Percentiles rank a stretch among this genome's conserved stretches.
Conservation (phyloP, 169 alveolate species). For the Eimeria sp. region DNA sequence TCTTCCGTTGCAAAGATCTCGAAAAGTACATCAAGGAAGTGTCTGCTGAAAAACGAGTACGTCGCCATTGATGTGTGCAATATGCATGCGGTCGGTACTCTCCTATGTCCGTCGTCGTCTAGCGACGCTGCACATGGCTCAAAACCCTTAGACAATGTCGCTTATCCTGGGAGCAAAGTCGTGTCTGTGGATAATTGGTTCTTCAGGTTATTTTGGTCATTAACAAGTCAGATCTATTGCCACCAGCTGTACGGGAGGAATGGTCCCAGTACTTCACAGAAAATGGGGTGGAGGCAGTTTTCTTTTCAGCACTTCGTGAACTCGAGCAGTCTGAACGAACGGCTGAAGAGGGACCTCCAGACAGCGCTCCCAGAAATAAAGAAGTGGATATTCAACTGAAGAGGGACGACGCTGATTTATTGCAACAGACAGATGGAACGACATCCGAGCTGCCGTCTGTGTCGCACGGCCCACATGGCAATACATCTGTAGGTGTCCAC, state of each 20-base stretch:
- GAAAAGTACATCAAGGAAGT: conserved; percentile 91
- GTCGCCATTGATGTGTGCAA: background rate
- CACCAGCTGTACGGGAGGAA: conserved; percentile 65
- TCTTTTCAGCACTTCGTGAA: conserved; percentile 80
- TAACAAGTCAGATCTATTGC: conserved; percentile 84
- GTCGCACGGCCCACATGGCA: background rate
- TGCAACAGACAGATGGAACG: background rate
- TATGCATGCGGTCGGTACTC: background rate
- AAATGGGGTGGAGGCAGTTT: conserved; percentile 43
- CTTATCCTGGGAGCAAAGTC: background rate
- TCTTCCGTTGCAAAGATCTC: conserved; percentile 95
- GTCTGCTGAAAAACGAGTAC: conserved; percentile 70
- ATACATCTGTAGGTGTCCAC: background rate
- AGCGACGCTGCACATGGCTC: background rate
- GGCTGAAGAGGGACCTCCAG: background rate
- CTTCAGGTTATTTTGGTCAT: conserved; percentile 79
- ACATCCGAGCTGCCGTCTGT: background rate
- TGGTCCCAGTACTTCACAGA: conserved; percentile 69
- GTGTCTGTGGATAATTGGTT: background rate
- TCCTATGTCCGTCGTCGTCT: too few relatives aligned
- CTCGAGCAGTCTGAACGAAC: conserved; percentile 13
- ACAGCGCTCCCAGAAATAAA: background rate
- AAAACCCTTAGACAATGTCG: background rate
- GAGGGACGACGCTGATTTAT: background rate
- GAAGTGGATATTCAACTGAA: background rate